Conservation (phyloP, 768 basidiomycete genomes). For the Hygrocybe coccinea region DNA sequence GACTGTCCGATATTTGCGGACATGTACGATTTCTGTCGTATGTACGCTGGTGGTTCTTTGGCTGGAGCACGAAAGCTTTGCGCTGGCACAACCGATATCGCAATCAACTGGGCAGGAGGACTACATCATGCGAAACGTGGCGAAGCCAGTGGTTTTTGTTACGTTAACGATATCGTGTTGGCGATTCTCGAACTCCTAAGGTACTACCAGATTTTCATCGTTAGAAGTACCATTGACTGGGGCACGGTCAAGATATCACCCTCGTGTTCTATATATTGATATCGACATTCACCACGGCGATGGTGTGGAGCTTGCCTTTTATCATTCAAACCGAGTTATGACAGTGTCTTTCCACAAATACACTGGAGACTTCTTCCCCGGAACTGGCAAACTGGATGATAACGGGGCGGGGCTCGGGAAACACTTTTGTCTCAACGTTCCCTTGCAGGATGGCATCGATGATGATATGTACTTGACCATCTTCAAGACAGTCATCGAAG, state of each 20-base stretch:
- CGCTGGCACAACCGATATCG: slow-evolving; percentile 86
- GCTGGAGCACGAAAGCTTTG: slow-evolving; percentile 87
- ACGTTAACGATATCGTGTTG: slow-evolving; percentile 94
- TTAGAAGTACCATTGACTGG: no score
- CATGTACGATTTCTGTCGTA: slow-evolving; percentile 89
- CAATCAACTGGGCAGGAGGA: slow-evolving; percentile 98
- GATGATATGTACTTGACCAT: slow-evolving; percentile 94
- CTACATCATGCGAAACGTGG: slow-evolving; percentile 97
- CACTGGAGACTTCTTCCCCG: slow-evolving; percentile 97
- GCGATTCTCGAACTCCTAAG: slow-evolving; percentile 89
- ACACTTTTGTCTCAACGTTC: slow-evolving; percentile 93
- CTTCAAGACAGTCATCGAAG: slow-evolving; percentile 95
- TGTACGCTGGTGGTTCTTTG: slow-evolving; percentile 90
- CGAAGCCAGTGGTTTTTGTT: slow-evolving; percentile 98
- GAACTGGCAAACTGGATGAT: slow-evolving; percentile 93
- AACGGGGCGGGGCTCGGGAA: slow-evolving; percentile 85
- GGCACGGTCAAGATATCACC: slow-evolving; percentile 61
- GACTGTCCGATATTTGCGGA: slow-evolving; percentile 96
- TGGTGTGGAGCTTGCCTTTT: slow-evolving; percentile 97
- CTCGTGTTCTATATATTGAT: slow-evolving; percentile 95
- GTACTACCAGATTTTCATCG: no score
- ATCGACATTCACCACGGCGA: slow-evolving; percentile 99
- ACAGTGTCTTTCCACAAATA: slow-evolving; percentile 99
- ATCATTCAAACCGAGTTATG: slow-evolving; percentile 96
- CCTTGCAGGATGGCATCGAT: slow-evolving; percentile 92